phyloP scores from a whole-genome alignment of 192 early-diverging fungal species.

The Dissophora globulifera region DNA sequence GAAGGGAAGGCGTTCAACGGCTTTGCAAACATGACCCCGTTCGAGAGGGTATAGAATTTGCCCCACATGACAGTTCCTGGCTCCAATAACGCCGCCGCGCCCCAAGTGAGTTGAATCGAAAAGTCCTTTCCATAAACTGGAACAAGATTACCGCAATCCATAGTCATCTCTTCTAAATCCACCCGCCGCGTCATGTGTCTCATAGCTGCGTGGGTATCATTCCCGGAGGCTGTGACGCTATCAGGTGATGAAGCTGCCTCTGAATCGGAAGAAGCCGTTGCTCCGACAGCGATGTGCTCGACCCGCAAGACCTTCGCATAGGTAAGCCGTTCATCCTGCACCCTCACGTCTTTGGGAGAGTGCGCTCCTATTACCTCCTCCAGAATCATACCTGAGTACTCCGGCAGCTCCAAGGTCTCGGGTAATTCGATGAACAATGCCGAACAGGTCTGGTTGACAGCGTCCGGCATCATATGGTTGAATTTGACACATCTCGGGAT shows the following conservation, averaged over 20 bases:
- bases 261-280: too few species aligned
- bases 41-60: conserved; percentile 30
- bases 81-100: conserved; percentile 5
- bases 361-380: background rate
- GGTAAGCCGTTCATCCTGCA: background rate
- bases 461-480: conserved; percentile 30
- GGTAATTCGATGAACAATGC: background rate
- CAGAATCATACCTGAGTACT: conserved; percentile 6
- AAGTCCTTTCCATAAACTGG: background rate
- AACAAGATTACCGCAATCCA: background rate
- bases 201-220: background rate
- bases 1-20: conserved; percentile 21
- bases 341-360: background rate
- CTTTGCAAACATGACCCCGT: conserved; percentile 21
- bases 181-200: background rate
- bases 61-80: conserved; percentile 17
- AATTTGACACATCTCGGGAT: conserved; percentile 16
- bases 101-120: background rate
- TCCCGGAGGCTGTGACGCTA: too few species aligned
- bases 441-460: conserved; percentile 5
- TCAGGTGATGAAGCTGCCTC: too few species aligned
- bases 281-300: background rate
- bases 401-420: background rate
- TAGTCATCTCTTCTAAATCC: background rate
- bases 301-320: conserved; percentile 4